A percentile compares a stretch with the other conserved stretches of the same genome.
phyloP scores from a whole-genome alignment of 2,329 filamentous ascomycete genomes.

The Neobulgaria alba region DNA sequence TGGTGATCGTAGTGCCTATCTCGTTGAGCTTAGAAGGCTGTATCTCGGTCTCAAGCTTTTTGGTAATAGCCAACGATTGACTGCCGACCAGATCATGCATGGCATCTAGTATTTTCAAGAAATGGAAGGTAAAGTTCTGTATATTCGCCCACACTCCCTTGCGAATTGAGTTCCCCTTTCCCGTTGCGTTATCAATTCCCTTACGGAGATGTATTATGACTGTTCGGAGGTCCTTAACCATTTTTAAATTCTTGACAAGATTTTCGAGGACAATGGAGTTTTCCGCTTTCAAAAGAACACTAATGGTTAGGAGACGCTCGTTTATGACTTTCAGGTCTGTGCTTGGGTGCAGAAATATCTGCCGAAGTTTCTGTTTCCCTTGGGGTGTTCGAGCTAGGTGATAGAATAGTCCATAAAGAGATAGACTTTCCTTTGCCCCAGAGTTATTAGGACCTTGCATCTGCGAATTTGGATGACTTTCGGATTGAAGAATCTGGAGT shows the following conservation, averaged over 20 bases:
- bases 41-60: slow-evolving; percentile 52
- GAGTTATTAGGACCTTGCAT: slow-evolving; percentile 60
- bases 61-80: slow-evolving; percentile 42
- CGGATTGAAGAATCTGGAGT: slow-evolving; percentile 76
- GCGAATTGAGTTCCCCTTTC: slow-evolving; percentile 38
- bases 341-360: slow-evolving; percentile 73
- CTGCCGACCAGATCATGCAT: slow-evolving; percentile 48
- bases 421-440: slow-evolving; percentile 71
- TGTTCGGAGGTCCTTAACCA: slow-evolving; percentile 66
- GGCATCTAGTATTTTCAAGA: slow-evolving; percentile 59
- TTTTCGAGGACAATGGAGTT: slow-evolving; percentile 50
- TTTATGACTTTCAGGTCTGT: slow-evolving; percentile 58
- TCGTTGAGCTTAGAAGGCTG: slow-evolving; percentile 49
- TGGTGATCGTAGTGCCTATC: slow-evolving; percentile 62
- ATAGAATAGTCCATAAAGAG: slow-evolving; percentile 75
- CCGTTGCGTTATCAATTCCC: slow-evolving; percentile 52
- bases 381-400: slow-evolving; percentile 68
- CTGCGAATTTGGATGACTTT: slow-evolving; percentile 74
- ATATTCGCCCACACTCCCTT: slow-evolving; percentile 68
- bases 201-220: slow-evolving; percentile 65
- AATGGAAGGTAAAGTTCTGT: slow-evolving; percentile 59
- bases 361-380: slow-evolving; percentile 65
- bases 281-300: slow-evolving; percentile 55
- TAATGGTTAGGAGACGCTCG: slow-evolving; percentile 63
- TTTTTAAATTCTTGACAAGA: slow-evolving; percentile 54